Evolutionary conservation across 2,329 filamentous ascomycete genomes (phyloP).

Genomic region (Diaporthe citrichinensis): DNA sequence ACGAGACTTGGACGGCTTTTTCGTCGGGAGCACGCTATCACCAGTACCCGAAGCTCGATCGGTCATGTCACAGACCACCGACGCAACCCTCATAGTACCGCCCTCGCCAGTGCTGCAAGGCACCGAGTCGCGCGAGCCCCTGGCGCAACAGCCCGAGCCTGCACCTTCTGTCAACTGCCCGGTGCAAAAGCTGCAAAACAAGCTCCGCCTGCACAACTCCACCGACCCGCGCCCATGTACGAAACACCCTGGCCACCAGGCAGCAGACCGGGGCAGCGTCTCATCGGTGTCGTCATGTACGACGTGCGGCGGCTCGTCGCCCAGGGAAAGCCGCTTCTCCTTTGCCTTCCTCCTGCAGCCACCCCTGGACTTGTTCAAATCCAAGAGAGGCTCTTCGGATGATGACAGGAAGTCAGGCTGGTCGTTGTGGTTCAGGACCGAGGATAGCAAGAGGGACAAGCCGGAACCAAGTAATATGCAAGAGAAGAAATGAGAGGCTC

Average conservation of each 20-base stretch:
- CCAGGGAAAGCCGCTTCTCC: slow-evolving; percentile 20
- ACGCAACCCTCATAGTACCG: background rate
- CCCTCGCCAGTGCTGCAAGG: background rate
- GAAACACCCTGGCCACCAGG: background rate
- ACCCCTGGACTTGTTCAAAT: slow-evolving; percentile 37
- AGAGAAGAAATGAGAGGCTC: slow-evolving; percentile 18
- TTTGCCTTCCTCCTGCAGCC: slow-evolving; percentile 38
- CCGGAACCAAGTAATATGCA: background rate
- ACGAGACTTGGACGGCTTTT: slow-evolving; percentile 1
- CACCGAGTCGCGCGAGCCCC: background rate
- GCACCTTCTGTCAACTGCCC: slow-evolving; percentile 31
- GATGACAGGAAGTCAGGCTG: slow-evolving; percentile 32
- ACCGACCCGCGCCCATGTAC: slow-evolving; percentile 35
- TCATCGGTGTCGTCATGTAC: slow-evolving; percentile 32
- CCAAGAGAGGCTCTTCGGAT: slow-evolving; percentile 32
- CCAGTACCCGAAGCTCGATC: slow-evolving; percentile 1
- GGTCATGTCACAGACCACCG: background rate
- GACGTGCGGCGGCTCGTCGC: slow-evolving; percentile 16
- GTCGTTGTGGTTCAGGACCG: slow-evolving; percentile 37
- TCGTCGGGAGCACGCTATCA: slow-evolving; percentile 19
- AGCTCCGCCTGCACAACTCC: slow-evolving; percentile 34
- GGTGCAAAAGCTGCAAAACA: slow-evolving; percentile 36
- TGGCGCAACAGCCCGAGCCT: slow-evolving; percentile 13
- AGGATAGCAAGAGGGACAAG: slow-evolving; percentile 26
- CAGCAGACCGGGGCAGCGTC: slow-evolving; percentile 31